Evolutionary conservation across 306 rosid species (phyloP), one percentile per base, ranked within the genome.

Genomic region (Cyamopsis tetragonoloba): DNA sequence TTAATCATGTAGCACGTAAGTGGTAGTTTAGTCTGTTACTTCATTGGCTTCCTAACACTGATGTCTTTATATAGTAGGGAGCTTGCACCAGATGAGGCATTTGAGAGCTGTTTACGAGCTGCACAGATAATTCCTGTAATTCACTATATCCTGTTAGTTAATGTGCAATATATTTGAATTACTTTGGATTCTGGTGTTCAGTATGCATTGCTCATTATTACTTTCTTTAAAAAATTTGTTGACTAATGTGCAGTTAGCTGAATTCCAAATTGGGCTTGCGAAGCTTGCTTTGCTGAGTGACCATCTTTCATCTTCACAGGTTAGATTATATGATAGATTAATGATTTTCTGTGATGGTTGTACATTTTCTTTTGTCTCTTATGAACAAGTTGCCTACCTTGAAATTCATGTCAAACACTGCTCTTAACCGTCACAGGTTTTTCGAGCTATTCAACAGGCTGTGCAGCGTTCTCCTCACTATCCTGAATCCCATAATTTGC

Each of bases 371-470:
- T 43, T 54, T 44, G 26, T 18, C 53, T 73, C 41, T 26, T 79
- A 13, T 38, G 66, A 39, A 65, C 38, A 28, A 37, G 44, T 17
- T 35, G 48, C 10, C 48, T 57, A 12, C 51, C 56, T 43, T 34
- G 44, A 59, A 66, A 42, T 71, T 71, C 14, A 20, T 38, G 66
- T 53, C 31, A 38, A n/a, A 72, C 54, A n/a, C 47, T 71, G 72
- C 31, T 38, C 49, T 77, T 63, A 19, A 35, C 37, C 15, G 54
- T 66, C 44, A 19, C 80, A 92, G 96, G 96, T 92, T 66, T 85
- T 81, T 47, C 93, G 91, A 80, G 98, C 96, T 66, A 92, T 89
- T 81, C 82, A 74, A 81, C 98, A 89, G 87, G 96, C 98, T 32
- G 79, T 86, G 62, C 96, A 87, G 80, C 96, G 50, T 62, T 84